These are phyloP conservation scores for Agrocybe pediades DNA, from an alignment of 768 basidiomycete genomes.

Conservation along the genomic window DNA sequence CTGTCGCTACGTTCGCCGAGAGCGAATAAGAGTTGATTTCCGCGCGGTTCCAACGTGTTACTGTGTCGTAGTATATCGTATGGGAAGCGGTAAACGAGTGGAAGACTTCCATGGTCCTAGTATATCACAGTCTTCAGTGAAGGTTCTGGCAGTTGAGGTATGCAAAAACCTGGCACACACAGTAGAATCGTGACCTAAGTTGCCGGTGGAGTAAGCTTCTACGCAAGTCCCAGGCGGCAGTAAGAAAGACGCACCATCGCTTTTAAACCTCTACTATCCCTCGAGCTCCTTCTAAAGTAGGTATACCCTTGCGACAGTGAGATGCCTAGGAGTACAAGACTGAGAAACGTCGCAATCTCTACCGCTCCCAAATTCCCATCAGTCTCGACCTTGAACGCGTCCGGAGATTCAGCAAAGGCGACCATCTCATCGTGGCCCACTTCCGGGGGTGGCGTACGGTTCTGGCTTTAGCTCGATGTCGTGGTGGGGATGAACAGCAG, in stretches of 20 bases:
- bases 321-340: conserved; percentile 9
- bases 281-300: conserved; percentile 2
- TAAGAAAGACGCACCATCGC: background rate
- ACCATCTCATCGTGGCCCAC: too few species aligned
- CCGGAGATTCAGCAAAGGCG: background rate
- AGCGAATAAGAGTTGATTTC: conserved; percentile 17
- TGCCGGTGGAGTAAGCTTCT: background rate
- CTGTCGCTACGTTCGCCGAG: conserved; percentile 13
- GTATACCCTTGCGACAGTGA: conserved; percentile 10
- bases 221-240: background rate
- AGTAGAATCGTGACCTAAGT: conserved; percentile 9
- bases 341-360: conserved; percentile 13
- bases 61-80: conserved; percentile 20
- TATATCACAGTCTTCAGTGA: background rate
- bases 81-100: conserved; percentile 20
- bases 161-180: background rate
- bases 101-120: conserved; percentile 16
- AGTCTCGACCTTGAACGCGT: conserved; percentile 4
- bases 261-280: conserved; percentile 8
- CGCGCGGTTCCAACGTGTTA: conserved; percentile 11
- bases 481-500: too few species aligned
- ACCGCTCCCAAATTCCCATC: conserved; percentile 10
- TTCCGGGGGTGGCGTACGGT: too few species aligned
- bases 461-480: too few species aligned
- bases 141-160: too few species aligned